phyloP scores from a whole-genome alignment of 805 yeast genomes.

The Candida sithepensis region DNA sequence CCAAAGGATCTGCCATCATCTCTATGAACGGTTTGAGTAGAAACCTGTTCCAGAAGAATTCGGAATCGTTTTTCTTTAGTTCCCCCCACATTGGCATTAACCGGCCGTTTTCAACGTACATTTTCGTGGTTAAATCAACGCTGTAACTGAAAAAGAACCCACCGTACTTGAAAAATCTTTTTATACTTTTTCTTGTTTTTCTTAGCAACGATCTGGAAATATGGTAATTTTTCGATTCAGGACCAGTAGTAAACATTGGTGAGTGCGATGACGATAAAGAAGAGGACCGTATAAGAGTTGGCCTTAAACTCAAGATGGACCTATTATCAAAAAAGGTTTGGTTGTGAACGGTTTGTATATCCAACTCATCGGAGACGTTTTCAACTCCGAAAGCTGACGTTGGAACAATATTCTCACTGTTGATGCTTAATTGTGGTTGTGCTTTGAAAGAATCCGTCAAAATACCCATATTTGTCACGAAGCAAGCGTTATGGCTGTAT shows the following conservation, averaged over 20 bases:
- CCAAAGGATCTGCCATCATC: background rate
- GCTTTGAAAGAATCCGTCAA: slow-evolving; percentile 21
- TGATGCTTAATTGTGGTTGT: slow-evolving; percentile 16
- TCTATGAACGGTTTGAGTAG: slow-evolving; percentile 10
- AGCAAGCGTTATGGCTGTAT: slow-evolving; percentile 2
- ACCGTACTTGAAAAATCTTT: slow-evolving; percentile 14
- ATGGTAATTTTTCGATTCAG: background rate
- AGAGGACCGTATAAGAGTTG: background rate
- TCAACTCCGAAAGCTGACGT: background rate
- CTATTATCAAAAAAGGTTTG: background rate
- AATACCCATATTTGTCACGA: slow-evolving; percentile 18
- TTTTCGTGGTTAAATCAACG: slow-evolving; percentile 10
- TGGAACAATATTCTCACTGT: slow-evolving; percentile 8
- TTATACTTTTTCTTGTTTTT: slow-evolving; percentile 13
- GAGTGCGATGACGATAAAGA: background rate
- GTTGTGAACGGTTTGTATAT: background rate
- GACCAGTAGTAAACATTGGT: background rate
- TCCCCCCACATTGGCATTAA: background rate
- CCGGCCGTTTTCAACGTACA: background rate
- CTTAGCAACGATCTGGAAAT: slow-evolving; percentile 8
- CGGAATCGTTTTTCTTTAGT: slow-evolving; percentile 6
- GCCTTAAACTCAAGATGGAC: slow-evolving; percentile 2
- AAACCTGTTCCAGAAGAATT: slow-evolving; percentile 20
- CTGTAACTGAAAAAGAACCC: slow-evolving; percentile 22
- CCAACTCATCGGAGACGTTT: background rate